Evolutionary conservation across 2,329 filamentous ascomycete genomes (phyloP), one percentile per base, ranked within the genome.

Genomic region (Leptodontidium sp.): DNA sequence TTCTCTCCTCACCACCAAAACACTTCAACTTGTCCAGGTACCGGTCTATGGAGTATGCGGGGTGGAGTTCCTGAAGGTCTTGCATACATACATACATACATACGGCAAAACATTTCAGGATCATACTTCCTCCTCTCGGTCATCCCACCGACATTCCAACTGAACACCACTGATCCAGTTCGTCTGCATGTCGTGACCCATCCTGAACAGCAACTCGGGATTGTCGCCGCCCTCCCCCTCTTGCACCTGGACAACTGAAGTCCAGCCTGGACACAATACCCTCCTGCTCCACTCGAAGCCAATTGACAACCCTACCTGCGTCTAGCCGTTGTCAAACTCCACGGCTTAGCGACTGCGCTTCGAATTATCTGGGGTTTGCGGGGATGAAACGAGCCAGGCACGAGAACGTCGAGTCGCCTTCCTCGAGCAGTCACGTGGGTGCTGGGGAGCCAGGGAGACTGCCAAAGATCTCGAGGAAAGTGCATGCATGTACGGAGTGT

Each of bases 401-500:
- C 24, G 52, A 57, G n/a, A 58, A 58, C 38, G 65, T 50, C 24
- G 65, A 67, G 47, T 57, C 59, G 50, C 52, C 65, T 11, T 55
- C 62, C 14, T 57, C 49, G n/a, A 21, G 17, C 14, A 57, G 65
- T 49, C 49, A 67, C 59, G 59, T 58, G 58, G 58, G 65, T 8
- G 26, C 17, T 24, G 38, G 6, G 6, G 49, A 67, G 2, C 29
- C 24, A 1, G 63, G 40, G 11, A 55, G 68, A 49, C 32, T 75
- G 15, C 75, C 75, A 21, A 76, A 75, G 47, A 74, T 77, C 21
- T 76, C 74, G 29, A 72, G 74, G 21, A 77, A 75, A 24, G 71
- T 77, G 26, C 70, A 74, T 29, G 75, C 75, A 12, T 77, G 76
- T 71, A 81, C 81, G 17, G 84, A 85, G 75, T 86, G 84, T 69